Conservation (phyloP, 805 yeast genomes). For the Lipomyces mesembrius region DNA sequence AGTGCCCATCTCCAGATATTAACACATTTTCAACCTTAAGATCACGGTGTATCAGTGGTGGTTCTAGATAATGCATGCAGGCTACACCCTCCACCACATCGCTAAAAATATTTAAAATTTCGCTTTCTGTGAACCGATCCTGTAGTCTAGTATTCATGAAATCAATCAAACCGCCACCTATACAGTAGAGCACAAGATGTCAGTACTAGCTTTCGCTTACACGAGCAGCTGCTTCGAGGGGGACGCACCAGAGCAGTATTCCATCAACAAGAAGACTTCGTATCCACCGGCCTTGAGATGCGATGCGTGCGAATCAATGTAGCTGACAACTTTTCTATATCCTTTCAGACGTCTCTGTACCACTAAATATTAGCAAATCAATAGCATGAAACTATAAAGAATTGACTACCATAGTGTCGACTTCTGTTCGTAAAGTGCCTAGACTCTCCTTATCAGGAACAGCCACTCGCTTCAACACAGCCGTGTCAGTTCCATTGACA, state of each 20-base stretch:
- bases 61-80: slow-evolving; percentile 74
- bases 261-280: slow-evolving; percentile 92
- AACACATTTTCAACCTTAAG: slow-evolving; percentile 93
- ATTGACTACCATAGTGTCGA: slow-evolving; percentile 76
- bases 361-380: neutral
- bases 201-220: neutral
- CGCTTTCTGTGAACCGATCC: slow-evolving; percentile 74
- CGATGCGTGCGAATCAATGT: slow-evolving; percentile 94
- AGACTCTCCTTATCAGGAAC: slow-evolving; percentile 89
- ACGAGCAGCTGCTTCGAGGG: neutral
- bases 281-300: slow-evolving; percentile 62
- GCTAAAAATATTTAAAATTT: slow-evolving; percentile 79
- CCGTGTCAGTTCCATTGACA: slow-evolving; percentile 57
- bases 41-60: slow-evolving; percentile 86
- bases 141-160: slow-evolving; percentile 86
- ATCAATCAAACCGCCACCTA: slow-evolving; percentile 72
- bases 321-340: slow-evolving; percentile 78
- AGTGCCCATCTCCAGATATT: slow-evolving; percentile 66
- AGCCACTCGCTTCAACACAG: slow-evolving; percentile 91
- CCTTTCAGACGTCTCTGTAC: slow-evolving; percentile 69
- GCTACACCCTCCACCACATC: slow-evolving; percentile 81
- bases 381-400: neutral
- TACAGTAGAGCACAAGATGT: neutral
- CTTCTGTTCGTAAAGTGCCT: slow-evolving; percentile 87
- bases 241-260: slow-evolving; percentile 73